Percentiles rank a stretch among this genome's conserved stretches.
Evolutionary conservation across 768 basidiomycete species (phyloP).

Genomic region (Mycena galericulata): DNA sequence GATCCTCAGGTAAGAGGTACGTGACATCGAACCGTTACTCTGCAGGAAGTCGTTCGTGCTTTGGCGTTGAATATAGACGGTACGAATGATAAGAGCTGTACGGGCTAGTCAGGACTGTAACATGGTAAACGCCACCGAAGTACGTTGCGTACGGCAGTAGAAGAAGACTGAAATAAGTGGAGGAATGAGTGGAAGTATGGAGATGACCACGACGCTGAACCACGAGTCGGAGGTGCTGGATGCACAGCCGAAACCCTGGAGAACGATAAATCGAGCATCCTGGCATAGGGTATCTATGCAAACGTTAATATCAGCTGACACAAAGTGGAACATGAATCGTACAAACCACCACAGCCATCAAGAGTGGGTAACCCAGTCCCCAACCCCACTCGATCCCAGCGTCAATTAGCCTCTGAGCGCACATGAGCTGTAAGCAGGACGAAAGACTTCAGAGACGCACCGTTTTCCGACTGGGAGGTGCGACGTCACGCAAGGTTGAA

Average conservation of each 20-base stretch:
- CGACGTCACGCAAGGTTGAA: conserved; percentile 23
- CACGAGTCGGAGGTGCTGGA: conserved; percentile 27
- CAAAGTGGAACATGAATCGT: background rate
- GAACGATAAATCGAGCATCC: conserved; percentile 21
- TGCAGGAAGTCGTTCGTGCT: conserved; percentile 7
- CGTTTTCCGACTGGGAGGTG: conserved; percentile 19
- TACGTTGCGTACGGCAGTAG: conserved; percentile 26
- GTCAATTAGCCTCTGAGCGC: background rate
- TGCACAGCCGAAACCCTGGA: conserved; percentile 25
- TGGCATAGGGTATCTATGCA: conserved; percentile 23
- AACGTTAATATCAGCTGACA: background rate
- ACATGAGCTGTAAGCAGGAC: background rate
- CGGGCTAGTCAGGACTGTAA: background rate
- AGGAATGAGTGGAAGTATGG: conserved; percentile 24
- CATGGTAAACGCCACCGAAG: background rate
- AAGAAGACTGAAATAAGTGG: conserved; percentile 25
- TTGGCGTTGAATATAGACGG: conserved; percentile 16
- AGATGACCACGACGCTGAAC: conserved; percentile 28
- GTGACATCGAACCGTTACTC: conserved; percentile 19
- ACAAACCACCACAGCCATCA: conserved; percentile 27
- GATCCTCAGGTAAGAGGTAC: conserved; percentile 17
- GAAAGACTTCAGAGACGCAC: background rate
- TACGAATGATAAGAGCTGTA: conserved; percentile 25
- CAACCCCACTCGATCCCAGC: conserved; percentile 21
- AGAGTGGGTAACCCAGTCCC: conserved; percentile 25